phyloP scores from a whole-genome alignment of 2,329 filamentous ascomycete genomes.

The Diaporthe sp. region DNA sequence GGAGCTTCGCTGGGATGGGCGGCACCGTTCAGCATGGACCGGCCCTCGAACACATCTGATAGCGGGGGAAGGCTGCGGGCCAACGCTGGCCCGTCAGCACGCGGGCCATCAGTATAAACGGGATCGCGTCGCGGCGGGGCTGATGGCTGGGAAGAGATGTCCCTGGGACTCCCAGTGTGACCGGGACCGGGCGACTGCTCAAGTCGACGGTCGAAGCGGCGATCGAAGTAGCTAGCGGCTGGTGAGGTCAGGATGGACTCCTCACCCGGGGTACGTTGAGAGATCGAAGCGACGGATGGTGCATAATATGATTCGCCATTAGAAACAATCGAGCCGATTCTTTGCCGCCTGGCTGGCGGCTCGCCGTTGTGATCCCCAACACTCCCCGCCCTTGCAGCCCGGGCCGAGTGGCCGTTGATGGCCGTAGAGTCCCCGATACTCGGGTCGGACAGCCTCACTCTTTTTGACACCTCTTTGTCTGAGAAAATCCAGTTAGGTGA shows the following conservation, averaged over 20 bases:
- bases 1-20: slow-evolving; percentile 41
- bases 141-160: slow-evolving; percentile 44
- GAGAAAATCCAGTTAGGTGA: slow-evolving; percentile 37
- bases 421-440: slow-evolving; percentile 49
- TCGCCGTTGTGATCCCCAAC: slow-evolving; percentile 27
- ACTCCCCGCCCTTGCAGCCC: slow-evolving; percentile 52
- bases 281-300: slow-evolving; percentile 52
- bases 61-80: slow-evolving; percentile 61
- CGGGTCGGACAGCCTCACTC: slow-evolving; percentile 61
- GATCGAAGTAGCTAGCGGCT: slow-evolving; percentile 52
- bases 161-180: slow-evolving; percentile 46
- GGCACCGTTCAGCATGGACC: slow-evolving; percentile 44
- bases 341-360: slow-evolving; percentile 61
- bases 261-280: slow-evolving; percentile 57
- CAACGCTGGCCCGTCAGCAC: slow-evolving; percentile 48
- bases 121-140: slow-evolving; percentile 44
- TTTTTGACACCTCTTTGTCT: slow-evolving; percentile 66
- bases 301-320: slow-evolving; percentile 61
- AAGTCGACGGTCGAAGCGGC: slow-evolving; percentile 46
- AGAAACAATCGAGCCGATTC: slow-evolving; percentile 64
- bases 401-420: slow-evolving; percentile 61
- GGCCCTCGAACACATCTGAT: slow-evolving; percentile 62
- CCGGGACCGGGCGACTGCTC: slow-evolving; percentile 49
- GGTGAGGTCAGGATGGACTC: slow-evolving; percentile 60
- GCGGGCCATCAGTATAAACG: slow-evolving; percentile 47